Conservation (phyloP, 2,329 filamentous ascomycete species). For the Knufia fluminis region DNA sequence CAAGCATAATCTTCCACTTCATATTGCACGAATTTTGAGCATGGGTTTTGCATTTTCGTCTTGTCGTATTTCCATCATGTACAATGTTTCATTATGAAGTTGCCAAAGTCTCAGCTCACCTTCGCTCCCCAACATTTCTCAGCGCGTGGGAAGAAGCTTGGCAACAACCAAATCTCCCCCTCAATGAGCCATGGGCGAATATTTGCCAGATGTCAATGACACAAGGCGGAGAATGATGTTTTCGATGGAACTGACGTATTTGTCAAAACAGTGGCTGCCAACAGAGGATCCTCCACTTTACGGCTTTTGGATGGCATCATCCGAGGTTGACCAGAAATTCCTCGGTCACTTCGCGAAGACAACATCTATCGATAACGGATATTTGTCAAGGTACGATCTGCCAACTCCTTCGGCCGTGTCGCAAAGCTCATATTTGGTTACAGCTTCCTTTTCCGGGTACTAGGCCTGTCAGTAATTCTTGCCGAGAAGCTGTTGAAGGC, state of each 20-base stretch:
- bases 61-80: constrained; percentile 2
- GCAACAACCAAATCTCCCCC: not conserved
- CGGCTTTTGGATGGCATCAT: constrained; percentile 70
- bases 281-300: constrained; percentile 27
- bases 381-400: constrained; percentile 52
- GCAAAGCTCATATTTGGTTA: constrained; percentile 11
- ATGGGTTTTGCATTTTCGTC: not conserved
- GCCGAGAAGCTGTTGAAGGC: constrained; percentile 75
- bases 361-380: constrained; percentile 66
- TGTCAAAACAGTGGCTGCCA: constrained; percentile 24
- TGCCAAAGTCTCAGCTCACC: not conserved
- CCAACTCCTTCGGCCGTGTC: not conserved
- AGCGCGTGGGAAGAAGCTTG: constrained; percentile 3
- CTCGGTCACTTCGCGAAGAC: constrained; percentile 77
- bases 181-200: not conserved
- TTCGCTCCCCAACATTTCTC: constrained; percentile 1
- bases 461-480: constrained; percentile 82
- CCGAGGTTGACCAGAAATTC: constrained; percentile 96
- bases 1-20: not conserved
- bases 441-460: constrained; percentile 73
- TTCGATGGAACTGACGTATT: constrained; percentile 26
- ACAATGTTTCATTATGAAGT: constrained; percentile 2
- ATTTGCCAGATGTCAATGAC: not conserved
- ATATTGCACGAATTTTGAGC: not conserved
- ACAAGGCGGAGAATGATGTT: not conserved